Evolutionary conservation across 1,139 yeast genomes (phyloP).

Genomic region (Suhomyces atakaporum): DNA sequence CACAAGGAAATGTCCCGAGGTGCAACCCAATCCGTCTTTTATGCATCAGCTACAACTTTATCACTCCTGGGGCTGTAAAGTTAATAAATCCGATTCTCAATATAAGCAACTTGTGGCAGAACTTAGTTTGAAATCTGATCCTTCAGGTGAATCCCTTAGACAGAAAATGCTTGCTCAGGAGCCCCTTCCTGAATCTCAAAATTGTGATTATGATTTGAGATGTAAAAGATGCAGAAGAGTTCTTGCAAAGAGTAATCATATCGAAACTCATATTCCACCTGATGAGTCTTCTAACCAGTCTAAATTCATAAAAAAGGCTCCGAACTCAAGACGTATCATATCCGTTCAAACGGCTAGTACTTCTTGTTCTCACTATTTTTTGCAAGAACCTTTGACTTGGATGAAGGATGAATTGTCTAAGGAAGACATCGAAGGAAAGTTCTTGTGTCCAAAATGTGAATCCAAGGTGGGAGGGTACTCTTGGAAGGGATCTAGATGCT

Average conservation of each 20-base stretch:
- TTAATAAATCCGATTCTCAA: slow-evolving; percentile 23
- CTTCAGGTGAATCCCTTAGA: slow-evolving; percentile 25
- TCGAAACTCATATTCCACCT: slow-evolving; percentile 65
- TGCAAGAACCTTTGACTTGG: slow-evolving; percentile 87
- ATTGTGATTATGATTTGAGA: slow-evolving; percentile 43
- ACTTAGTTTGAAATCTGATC: slow-evolving; percentile 29
- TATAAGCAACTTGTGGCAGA: slow-evolving; percentile 34
- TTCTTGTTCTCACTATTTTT: slow-evolving; percentile 75
- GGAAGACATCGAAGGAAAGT: slow-evolving; percentile 79
- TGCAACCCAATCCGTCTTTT: slow-evolving; percentile 80
- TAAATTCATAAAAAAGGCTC: slow-evolving; percentile 61
- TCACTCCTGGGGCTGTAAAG: slow-evolving; percentile 34
- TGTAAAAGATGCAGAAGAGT: slow-evolving; percentile 71
- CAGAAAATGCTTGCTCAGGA: slow-evolving; percentile 17
- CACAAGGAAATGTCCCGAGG: slow-evolving; percentile 55
- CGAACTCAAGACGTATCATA: slow-evolving; percentile 57
- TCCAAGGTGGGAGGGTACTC: slow-evolving; percentile 86
- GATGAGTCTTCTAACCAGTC: slow-evolving; percentile 61
- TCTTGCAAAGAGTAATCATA: slow-evolving; percentile 50
- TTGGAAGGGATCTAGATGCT: slow-evolving; percentile 94
- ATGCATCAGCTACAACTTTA: slow-evolving; percentile 68
- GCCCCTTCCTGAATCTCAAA: slow-evolving; percentile 5
- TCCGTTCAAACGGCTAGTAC: slow-evolving; percentile 54
- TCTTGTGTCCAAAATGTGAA: slow-evolving; percentile 79
- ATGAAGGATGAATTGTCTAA: slow-evolving; percentile 77